Evolutionary conservation across 2,329 filamentous ascomycete genomes (phyloP), one percentile per base, ranked within the genome.

Genomic region (Leptographium lundbergii): DNA sequence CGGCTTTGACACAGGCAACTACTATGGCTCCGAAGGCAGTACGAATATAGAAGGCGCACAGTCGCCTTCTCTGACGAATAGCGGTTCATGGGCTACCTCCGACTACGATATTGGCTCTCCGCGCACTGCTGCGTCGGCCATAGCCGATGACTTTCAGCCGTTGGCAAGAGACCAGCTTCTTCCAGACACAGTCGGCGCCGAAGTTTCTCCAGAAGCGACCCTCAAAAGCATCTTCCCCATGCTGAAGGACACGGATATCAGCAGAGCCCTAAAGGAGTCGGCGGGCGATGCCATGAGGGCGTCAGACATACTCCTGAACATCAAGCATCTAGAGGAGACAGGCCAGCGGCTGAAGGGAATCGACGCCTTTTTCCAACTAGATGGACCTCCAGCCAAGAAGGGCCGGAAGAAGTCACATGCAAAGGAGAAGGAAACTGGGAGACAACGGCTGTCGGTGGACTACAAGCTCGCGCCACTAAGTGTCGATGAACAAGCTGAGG

Each of bases 301-400:
- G 1, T 84, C 95, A 62, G 90, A 96, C 65, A 84, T 90, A 60
- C 75, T 97, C 14, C 78, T 96, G 36, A 95, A 88, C 64, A 77
- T 89, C 17, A 83, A 88, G 24, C 90, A 86, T 67, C 84, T 96
- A 5, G 83, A 89, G 60, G 82, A 90, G 59, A 79, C 77, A 1
- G 81, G 81, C 0, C 76, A 81, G 58, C 75, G 80, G 1, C 74
- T 78, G 1, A 92, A 88, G 68, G 89, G 91, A 0, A 76, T 96
- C n/a, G 90, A 96, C 60, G 90, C 82, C 0, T 96, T 96, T 68
- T 84, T 82, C 25, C 77, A 82, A 47, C 78, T 78, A 0, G 78
- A 82, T 6, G 54, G 32, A 11, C 3, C 6, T 3, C 6, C 39
- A 2, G 2, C 36, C 25, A 59, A 55, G 17, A 60, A 55, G 17